Evolutionary conservation across 2,329 filamentous ascomycete species (phyloP).

Genomic region (Cercospora sp.): DNA sequence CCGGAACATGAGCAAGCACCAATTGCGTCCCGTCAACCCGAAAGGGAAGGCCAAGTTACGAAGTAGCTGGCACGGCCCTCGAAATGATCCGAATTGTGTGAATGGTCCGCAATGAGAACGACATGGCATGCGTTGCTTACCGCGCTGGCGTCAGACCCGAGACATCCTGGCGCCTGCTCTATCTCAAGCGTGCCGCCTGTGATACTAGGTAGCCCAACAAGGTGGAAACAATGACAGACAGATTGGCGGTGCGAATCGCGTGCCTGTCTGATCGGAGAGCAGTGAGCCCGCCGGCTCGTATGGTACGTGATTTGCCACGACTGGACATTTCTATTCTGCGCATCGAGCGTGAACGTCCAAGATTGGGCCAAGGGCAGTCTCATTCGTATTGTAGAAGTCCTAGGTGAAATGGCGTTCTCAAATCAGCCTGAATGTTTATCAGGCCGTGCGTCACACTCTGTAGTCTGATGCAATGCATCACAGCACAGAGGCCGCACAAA

Average conservation of each 20-base stretch:
- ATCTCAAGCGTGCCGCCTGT: not conserved
- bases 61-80: not conserved
- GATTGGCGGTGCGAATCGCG: not conserved
- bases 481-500: not conserved
- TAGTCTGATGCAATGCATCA: not conserved
- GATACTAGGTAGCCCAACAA: not conserved
- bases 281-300: not conserved
- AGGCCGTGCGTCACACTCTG: not conserved
- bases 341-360: not conserved
- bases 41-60: not conserved
- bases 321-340: not conserved
- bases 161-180: not conserved
- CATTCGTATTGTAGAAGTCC: not conserved
- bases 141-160: not conserved
- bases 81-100: not conserved
- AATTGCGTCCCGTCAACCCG: not conserved
- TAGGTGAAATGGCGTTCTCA: not conserved
- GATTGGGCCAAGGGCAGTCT: not conserved
- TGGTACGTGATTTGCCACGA: not conserved
- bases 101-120: not conserved
- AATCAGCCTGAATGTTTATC: not conserved
- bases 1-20: not conserved
- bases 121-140: not conserved
- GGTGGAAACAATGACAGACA: not conserved
- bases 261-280: not conserved